These are phyloP conservation scores for Thermoascus crustaceus DNA, from an alignment of 2,329 filamentous ascomycete genomes.

Conservation along the genomic window DNA sequence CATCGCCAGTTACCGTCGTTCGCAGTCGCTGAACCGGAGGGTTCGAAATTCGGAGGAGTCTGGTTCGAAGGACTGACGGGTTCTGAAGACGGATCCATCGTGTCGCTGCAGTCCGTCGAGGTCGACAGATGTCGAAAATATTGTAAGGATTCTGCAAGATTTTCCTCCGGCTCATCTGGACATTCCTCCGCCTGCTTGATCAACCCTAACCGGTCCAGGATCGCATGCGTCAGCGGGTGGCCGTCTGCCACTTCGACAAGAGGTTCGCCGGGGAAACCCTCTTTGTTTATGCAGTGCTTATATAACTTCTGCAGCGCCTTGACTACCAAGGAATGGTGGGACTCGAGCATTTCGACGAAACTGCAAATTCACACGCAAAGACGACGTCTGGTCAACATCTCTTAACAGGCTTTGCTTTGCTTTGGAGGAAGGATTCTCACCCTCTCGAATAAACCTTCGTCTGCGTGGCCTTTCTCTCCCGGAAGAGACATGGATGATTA, in stretches of 20 bases:
- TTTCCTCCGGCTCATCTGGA: constrained; percentile 26
- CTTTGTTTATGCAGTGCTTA: constrained; percentile 33
- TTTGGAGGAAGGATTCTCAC: constrained; percentile 20
- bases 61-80: constrained; percentile 26
- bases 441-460: constrained; percentile 38
- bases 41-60: constrained; percentile 10
- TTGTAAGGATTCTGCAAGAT: constrained; percentile 26
- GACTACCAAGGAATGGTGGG: constrained; percentile 35
- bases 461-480: constrained; percentile 36
- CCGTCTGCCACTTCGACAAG: constrained; percentile 32
- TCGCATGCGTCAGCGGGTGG: constrained; percentile 35
- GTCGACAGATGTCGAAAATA: constrained; percentile 29
- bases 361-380: constrained; percentile 16
- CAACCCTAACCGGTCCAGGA: constrained; percentile 34
- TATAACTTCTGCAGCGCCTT: constrained; percentile 36
- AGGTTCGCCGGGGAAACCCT: constrained; percentile 36
- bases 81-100: constrained; percentile 32
- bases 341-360: constrained; percentile 39
- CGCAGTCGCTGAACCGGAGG: constrained; percentile 9
- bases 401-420: not conserved
- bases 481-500: constrained; percentile 37
- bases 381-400: constrained; percentile 5
- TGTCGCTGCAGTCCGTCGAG: constrained; percentile 29
- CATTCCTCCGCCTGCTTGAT: constrained; percentile 37
- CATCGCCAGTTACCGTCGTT: constrained; percentile 19